Percentiles rank a stretch among this genome's conserved stretches.
phyloP scores from a whole-genome alignment of 495 filamentous ascomycete genomes.

The Thermothielavioides terrestris region DNA sequence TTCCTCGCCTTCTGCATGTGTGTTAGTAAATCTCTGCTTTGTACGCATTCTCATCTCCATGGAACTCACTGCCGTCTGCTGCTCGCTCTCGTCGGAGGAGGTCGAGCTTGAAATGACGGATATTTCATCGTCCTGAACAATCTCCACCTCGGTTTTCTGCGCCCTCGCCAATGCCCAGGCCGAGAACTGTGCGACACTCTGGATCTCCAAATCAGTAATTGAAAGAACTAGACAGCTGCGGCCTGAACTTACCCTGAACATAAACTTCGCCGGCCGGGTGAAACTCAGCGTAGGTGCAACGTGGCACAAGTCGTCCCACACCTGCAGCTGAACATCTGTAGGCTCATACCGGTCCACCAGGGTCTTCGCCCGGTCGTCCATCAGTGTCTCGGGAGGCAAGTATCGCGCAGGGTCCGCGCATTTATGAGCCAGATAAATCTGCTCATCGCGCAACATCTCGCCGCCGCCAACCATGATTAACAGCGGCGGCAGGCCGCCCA shows the following conservation, averaged over 20 bases:
- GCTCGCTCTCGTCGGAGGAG: slow-evolving; percentile 37
- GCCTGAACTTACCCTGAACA: slow-evolving; percentile 46
- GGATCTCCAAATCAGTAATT: slow-evolving; percentile 5
- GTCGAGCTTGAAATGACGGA: slow-evolving; percentile 60
- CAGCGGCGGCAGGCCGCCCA: slow-evolving; percentile 82
- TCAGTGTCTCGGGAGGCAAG: slow-evolving; percentile 54
- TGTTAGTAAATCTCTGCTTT: background rate
- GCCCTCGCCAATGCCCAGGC: slow-evolving; percentile 82
- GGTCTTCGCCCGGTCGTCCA: slow-evolving; percentile 53
- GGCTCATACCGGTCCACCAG: slow-evolving; percentile 60
- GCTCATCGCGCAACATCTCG: slow-evolving; percentile 84
- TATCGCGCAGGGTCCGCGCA: slow-evolving; percentile 72
- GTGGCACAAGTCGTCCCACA: slow-evolving; percentile 93
- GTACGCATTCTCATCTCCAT: background rate
- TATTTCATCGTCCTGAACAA: slow-evolving; percentile 66
- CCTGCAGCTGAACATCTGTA: slow-evolving; percentile 90
- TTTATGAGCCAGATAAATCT: slow-evolving; percentile 92
- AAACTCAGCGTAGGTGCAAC: slow-evolving; percentile 86
- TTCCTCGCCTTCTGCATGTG: background rate
- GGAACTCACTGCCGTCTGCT: slow-evolving; percentile 16
- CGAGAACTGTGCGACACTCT: slow-evolving; percentile 82
- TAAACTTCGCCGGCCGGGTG: slow-evolving; percentile 86
- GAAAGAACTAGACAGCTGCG: background rate
- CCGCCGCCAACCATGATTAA: slow-evolving; percentile 80
- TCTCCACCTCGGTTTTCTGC: slow-evolving; percentile 69